Evolutionary conservation across 352 stramenopile species (phyloP).

Genomic region (Phytophthora multivora): DNA sequence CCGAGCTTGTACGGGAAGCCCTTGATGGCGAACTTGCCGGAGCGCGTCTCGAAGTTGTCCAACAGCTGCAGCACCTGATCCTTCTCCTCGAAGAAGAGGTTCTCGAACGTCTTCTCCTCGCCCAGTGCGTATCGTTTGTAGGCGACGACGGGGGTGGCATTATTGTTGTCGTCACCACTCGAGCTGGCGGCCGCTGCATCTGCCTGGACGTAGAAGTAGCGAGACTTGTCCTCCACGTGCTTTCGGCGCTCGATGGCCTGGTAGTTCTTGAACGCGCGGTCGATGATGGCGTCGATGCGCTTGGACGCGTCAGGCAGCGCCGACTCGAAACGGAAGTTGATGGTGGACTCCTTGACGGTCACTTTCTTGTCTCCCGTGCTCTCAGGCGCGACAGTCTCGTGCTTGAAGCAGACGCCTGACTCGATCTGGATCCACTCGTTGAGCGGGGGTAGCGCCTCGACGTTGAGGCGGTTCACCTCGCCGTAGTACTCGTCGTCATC

Average conservation of each 20-base stretch:
- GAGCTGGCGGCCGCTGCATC: constrained; percentile 12
- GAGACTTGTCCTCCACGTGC: constrained; percentile 43
- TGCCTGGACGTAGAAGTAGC: constrained; percentile 52
- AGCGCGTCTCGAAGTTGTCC: constrained; percentile 66
- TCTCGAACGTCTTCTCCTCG: constrained; percentile 90
- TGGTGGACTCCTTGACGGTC: constrained; percentile 30
- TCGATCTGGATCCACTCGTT: constrained; percentile 59
- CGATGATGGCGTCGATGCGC: constrained; percentile 50
- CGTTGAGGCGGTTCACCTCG: constrained; percentile 42
- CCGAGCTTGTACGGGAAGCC: constrained; percentile 91
- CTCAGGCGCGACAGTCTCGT: constrained; percentile 40
- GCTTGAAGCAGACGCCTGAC: constrained; percentile 47
- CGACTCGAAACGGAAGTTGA: constrained; percentile 37
- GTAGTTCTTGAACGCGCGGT: constrained; percentile 44
- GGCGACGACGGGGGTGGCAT: constrained; percentile 12
- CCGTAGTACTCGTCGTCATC: constrained; percentile 33
- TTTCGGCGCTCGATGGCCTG: constrained; percentile 40
- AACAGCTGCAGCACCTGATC: constrained; percentile 66
- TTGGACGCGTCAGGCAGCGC: constrained; percentile 31
- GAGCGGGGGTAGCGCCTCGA: constrained; percentile 41
- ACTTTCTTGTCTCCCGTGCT: constrained; percentile 29
- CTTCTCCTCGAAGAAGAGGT: constrained; percentile 90
- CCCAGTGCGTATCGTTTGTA: constrained; percentile 83
- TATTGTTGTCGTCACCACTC: constrained; percentile 14
- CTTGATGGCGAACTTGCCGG: constrained; percentile 85